Base-by-base conservation (phyloP, 805 yeast species). In the Groenewaldozyma salmanticensis region DNA sequence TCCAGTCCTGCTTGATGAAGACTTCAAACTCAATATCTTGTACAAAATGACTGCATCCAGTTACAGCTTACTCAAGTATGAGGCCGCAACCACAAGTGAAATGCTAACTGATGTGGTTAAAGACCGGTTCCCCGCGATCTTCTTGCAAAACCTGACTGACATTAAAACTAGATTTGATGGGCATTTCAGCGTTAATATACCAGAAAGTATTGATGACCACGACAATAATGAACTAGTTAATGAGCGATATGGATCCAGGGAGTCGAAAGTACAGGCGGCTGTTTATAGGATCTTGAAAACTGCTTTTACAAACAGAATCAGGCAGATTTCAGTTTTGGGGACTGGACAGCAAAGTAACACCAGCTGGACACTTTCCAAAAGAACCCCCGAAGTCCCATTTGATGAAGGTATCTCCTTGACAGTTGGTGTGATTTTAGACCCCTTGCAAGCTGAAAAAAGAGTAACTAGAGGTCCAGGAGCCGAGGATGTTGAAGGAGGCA, bases 401-500 rank as follows among this genome's bases (percentile, higher is more conserved):
- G n/a, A n/a, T n/a, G 43, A 22, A 31, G 39, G 9, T 4, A 20
- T 33, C 2, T 21, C 38, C 15, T 34, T 55, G 22, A 33, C 42
- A 3, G 68, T 90, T 27, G 94, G 95, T 1, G 53, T 90, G 7
- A 63, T 74, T 34, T 68, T 86, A 9, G 77, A 88, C 54, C 68
- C 92, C 4, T 73, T 70, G 5, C 85, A 81, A 53, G 69, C 81
- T 46, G 96, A 87, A 51, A 82, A 79, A 60, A 63, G 84, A 35
- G 85, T 92, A 1, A 84, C 94, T 1, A 84, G 77, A 54, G 96
- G 96, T 1, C 96, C 97, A 6, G 62, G 67, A 31, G 76, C 79
- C 48, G 67, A 67, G 11, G 74, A 74, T 31, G 81, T 75, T 20
- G 77, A 70, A 13, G 75, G 64, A 21, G 74, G 79, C n/a, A 65